These are phyloP conservation scores for Colletotrichum chrysophilum DNA, from an alignment of 2,329 filamentous ascomycete species.

Conservation along the genomic window DNA sequence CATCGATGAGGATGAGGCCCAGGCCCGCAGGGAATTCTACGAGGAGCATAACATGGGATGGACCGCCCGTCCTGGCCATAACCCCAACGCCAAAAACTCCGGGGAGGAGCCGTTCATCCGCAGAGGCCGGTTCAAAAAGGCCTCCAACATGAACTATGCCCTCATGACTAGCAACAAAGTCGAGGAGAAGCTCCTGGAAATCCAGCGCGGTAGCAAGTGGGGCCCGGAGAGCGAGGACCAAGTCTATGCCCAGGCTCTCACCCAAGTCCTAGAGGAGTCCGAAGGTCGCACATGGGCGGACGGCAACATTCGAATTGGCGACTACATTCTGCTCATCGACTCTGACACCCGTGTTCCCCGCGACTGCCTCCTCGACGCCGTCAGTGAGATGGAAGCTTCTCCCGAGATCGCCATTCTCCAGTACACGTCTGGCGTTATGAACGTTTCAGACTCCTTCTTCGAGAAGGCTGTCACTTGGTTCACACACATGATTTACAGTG, in stretches of 20 bases:
- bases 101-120: conserved; percentile 56
- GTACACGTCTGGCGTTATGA: conserved; percentile 78
- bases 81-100: conserved; percentile 54
- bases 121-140: conserved; percentile 69
- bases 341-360: conserved; percentile 72
- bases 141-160: conserved; percentile 72
- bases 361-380: conserved; percentile 73
- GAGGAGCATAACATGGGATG: conserved; percentile 63
- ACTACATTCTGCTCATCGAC: conserved; percentile 71
- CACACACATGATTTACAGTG: conserved; percentile 78
- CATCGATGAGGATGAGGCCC: conserved; percentile 52
- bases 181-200: conserved; percentile 53
- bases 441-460: conserved; percentile 74
- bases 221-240: conserved; percentile 44
- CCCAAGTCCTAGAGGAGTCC: conserved; percentile 52
- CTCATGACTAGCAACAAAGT: conserved; percentile 59
- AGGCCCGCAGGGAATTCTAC: conserved; percentile 59
- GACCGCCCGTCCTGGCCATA: conserved; percentile 56
- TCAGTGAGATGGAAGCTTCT: conserved; percentile 72
- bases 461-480: conserved; percentile 80
- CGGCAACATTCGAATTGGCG: conserved; percentile 61
- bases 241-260: conserved; percentile 50
- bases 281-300: conserved; percentile 60
- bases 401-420: conserved; percentile 76
- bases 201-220: conserved; percentile 43